A percentile compares a stretch with the other conserved stretches of the same genome.
These are phyloP conservation scores for Purshia tridentata DNA, from an alignment of 306 rosid species.

Conservation along the genomic window DNA sequence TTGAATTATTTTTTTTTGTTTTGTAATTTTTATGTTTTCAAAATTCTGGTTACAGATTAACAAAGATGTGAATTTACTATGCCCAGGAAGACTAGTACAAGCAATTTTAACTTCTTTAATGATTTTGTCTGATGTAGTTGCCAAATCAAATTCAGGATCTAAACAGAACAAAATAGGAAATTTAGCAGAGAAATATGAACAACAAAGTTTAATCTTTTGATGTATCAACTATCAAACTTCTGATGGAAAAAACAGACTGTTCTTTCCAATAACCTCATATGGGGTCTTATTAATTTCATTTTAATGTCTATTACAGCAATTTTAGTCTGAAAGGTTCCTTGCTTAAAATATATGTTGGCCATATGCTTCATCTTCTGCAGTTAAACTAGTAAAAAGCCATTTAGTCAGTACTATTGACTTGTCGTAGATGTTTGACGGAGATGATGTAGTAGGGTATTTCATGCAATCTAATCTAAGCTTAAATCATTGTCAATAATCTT, in stretches of 20 bases:
- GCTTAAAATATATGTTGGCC: slow-evolving; percentile 2
- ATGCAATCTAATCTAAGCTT: not conserved
- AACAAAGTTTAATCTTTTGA: not conserved
- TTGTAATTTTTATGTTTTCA: not conserved
- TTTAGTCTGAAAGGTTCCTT: not conserved
- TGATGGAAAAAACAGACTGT: slow-evolving; percentile 13
- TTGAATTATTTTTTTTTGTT: not conserved
- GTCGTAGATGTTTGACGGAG: not conserved
- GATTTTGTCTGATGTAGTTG: not conserved
- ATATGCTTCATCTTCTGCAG: not conserved
- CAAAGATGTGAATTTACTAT: not conserved
- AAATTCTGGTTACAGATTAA: not conserved
- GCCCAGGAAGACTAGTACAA: not conserved
- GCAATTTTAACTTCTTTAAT: not conserved
- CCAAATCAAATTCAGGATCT: slow-evolving; percentile 23
- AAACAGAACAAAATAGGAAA: not conserved
- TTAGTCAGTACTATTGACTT: not conserved
- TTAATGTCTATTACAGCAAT: not conserved
- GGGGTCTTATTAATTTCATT: slow-evolving; percentile 16
- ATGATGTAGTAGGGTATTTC: not conserved
- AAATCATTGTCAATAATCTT: not conserved
- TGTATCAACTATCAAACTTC: slow-evolving; percentile 1
- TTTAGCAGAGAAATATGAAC: not conserved
- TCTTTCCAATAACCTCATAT: not conserved
- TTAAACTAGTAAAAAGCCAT: not conserved